These are phyloP conservation scores for Myxozyma neotropica DNA, from an alignment of 805 yeast genomes.

Conservation along the genomic window DNA sequence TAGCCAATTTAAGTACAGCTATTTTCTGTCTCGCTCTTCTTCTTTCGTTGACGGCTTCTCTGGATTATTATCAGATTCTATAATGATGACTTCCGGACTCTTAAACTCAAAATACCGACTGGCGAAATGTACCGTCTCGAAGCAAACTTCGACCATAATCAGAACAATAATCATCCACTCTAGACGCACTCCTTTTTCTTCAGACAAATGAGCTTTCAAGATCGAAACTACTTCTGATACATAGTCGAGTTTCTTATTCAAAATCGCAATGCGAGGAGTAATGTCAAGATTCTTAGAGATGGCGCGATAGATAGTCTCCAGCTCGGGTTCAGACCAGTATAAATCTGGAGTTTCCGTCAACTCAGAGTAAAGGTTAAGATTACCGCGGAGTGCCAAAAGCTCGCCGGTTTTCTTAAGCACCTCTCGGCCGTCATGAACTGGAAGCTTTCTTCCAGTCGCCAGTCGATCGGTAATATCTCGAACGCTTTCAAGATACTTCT, in stretches of 20 bases:
- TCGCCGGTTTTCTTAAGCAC: slow-evolving; percentile 72
- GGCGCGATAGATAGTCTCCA: slow-evolving; percentile 73
- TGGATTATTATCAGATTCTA: background rate
- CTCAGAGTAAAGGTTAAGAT: slow-evolving; percentile 81
- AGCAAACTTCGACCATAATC: slow-evolving; percentile 81
- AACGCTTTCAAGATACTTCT: slow-evolving; percentile 64
- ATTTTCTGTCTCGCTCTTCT: background rate
- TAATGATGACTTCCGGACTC: background rate
- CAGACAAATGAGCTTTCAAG: slow-evolving; percentile 70
- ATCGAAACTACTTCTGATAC: slow-evolving; percentile 87
- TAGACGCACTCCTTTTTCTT: slow-evolving; percentile 70
- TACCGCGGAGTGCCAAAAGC: slow-evolving; percentile 74
- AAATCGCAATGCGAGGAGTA: slow-evolving; percentile 70
- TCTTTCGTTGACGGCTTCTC: background rate
- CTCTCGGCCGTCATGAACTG: slow-evolving; percentile 55
- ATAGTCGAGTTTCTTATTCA: slow-evolving; percentile 85
- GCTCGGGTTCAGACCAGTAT: slow-evolving; percentile 88
- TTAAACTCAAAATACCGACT: slow-evolving; percentile 44
- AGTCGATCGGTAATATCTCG: slow-evolving; percentile 65
- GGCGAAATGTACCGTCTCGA: slow-evolving; percentile 75
- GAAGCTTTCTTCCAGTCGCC: slow-evolving; percentile 59
- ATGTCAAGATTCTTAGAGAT: slow-evolving; percentile 76
- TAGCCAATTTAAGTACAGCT: background rate
- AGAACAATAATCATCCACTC: slow-evolving; percentile 88
- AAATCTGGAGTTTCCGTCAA: slow-evolving; percentile 89